Conservation (phyloP, 106 monocot species). For the Agapanthus africanus region DNA sequence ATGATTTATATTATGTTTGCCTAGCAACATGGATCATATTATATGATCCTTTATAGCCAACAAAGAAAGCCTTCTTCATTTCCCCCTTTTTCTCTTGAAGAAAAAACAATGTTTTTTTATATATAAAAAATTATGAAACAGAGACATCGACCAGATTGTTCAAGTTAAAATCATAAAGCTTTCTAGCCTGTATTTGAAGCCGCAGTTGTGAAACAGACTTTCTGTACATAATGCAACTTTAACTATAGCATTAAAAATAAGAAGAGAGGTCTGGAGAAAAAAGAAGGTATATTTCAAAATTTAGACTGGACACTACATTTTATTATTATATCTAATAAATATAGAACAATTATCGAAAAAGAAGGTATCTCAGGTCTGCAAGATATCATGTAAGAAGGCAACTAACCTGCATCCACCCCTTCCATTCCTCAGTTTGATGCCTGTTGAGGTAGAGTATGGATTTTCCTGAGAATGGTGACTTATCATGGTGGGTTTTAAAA, state of each 20-base stretch:
- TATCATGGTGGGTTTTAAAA: constrained; percentile 79
- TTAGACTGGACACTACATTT: not conserved
- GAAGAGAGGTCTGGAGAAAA: too few relatives aligned
- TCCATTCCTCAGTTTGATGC: constrained; percentile 99
- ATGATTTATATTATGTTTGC: not conserved
- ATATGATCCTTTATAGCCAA: not conserved
- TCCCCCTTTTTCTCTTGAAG: too few relatives aligned
- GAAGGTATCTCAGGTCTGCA: not conserved
- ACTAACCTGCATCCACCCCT: constrained; percentile 99
- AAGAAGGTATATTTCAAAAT: not conserved
- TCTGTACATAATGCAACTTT: too few relatives aligned
- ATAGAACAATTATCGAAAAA: not conserved
- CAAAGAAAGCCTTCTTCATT: not conserved
- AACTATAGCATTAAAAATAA: too few relatives aligned
- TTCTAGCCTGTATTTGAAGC: too few relatives aligned
- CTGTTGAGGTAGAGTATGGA: constrained; percentile 86
- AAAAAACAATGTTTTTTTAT: too few relatives aligned
- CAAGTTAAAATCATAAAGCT: not conserved
- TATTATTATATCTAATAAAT: not conserved
- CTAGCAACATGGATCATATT: not conserved
- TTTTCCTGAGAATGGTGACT: constrained; percentile 78
- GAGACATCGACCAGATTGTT: not conserved
- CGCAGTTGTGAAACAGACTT: too few relatives aligned
- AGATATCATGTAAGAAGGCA: not conserved
- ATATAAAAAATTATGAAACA: too few relatives aligned